Base-by-base conservation (phyloP, 306 rosid species). In the Vigna trinervia region DNA sequence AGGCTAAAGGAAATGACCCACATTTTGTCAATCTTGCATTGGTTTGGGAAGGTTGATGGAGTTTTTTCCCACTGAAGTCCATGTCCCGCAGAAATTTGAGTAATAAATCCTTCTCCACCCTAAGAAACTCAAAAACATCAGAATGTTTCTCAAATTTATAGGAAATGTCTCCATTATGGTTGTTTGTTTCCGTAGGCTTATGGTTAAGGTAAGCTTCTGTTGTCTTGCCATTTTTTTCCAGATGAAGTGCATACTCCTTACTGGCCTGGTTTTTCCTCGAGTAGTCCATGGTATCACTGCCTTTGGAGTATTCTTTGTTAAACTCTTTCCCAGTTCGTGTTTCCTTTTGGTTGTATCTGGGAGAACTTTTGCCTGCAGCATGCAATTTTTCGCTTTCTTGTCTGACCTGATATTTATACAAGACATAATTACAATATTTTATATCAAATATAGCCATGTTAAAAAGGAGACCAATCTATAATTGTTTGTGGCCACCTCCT, bases 1-100 rank as follows among this genome's bases (percentile, higher is more conserved):
- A 64, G 47, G 90, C 57, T 53, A 83, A 54, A 47, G 98, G 98
- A 87, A 88, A 92, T 57, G 98, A 88, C 48, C 87, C 88, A 20
- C 96, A 90, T 77, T 92, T 95, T 48, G 83, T 86, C 80, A 95
- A 81, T 68, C 86, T 81, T 23, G 80, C 85, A 52, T 73, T 70
- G 60, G 67, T 80, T 58, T 64, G 81, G 20, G 88, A 85, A 61
- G 79, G 88, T 79, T 80, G 72, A 52, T 60, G 86, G 54, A 45
- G 61, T 45, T 57, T 80, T 74, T 69, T 85, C 43, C 54, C 62
- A 26, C 76, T 43, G 30, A 74, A n/a, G 19, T 87, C 83, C 17
- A 80, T 82, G 53, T 83, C 89, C 67, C 72, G 82, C 1, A 90
- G 79, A 69, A 92, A 78, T 79, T 90, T 89, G n/a, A 92, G 78